Base-by-base conservation (phyloP, 108 stramenopile genomes). In the Chaetoceros tenuissimus region DNA sequence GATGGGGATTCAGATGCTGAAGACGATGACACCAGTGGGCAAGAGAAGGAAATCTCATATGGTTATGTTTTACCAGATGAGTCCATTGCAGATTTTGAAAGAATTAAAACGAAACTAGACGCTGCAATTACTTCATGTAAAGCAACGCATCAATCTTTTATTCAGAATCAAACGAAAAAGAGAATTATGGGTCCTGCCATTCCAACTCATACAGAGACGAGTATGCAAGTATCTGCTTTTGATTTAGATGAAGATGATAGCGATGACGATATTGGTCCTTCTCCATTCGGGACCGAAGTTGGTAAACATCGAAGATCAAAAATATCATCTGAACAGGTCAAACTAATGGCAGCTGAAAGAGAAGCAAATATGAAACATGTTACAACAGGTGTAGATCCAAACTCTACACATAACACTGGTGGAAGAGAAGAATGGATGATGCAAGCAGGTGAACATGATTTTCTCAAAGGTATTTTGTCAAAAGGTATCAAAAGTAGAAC, bases 361-460 rank as follows among this genome's bases (percentile, higher is more conserved):
- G 52, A 58, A 47, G 53, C 45, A 24, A 62, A 82, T 54, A 46
- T 71, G 28, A 55, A 63, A 34, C 48, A 60, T 29, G 51, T 57
- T 22, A 67, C 52, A 3, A 45, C 66, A 18, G 74, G 66, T 8
- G 26, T 46, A 19, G 51, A 45, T 31, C 23, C 48, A n/a, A 51
- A 49, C 27, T 52, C 62, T 30, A 46, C 68, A 1, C 51, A 29
- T n/a, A 22, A 57, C 1, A 31, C 20, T n/a, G 58, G 56, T 2
- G 79, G 64, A 47, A 57, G 87, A 51, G 91, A 89, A 59, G 91
- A 92, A 64, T 92, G 91, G 91, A 92, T 92, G 91, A 52, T 87
- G 61, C 71, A 73, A 16, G 87, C 91, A 1, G 91, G 91, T 0
- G 77, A 92, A 59, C 84, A 80, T 52, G 85, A 88, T 55, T 83